These are phyloP conservation scores for Aspergillus viridinutans DNA, from an alignment of 2,329 filamentous ascomycete genomes.

Conservation along the genomic window DNA sequence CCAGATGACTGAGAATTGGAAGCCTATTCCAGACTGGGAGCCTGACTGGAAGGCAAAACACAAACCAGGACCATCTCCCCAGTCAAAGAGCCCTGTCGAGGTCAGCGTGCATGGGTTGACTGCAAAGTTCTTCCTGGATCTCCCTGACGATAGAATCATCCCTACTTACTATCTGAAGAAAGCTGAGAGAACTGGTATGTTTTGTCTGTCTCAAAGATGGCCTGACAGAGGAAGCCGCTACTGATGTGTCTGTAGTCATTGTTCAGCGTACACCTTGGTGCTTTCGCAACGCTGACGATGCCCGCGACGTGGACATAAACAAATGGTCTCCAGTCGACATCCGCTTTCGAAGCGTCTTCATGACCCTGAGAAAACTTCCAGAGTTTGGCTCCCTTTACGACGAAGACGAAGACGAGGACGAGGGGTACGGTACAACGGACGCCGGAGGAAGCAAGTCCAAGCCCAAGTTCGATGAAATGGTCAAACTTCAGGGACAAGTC, in stretches of 20 bases:
- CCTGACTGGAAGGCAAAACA: background rate
- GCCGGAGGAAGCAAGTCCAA: background rate
- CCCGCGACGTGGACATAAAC: constrained; percentile 13
- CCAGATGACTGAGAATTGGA: background rate
- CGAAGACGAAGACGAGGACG: constrained; percentile 6
- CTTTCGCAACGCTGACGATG: constrained; percentile 17
- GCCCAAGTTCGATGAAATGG: constrained; percentile 5
- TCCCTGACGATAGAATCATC: constrained; percentile 17
- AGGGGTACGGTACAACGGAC: background rate
- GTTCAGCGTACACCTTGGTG: constrained; percentile 19
- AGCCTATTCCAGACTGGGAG: background rate
- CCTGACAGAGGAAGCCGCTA: background rate
- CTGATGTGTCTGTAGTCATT: constrained; percentile 9
- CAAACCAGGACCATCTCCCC: background rate
- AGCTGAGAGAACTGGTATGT: constrained; percentile 18
- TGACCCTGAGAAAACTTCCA: constrained; percentile 19
- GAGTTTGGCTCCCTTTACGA: constrained; percentile 14
- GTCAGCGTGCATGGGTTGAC: constrained; percentile 18
- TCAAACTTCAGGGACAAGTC: constrained; percentile 17
- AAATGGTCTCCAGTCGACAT: constrained; percentile 21
- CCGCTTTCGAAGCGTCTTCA: constrained; percentile 22
- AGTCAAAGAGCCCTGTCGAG: constrained; percentile 1
- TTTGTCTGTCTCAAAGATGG: background rate
- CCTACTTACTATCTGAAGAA: constrained; percentile 15
- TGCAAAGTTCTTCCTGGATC: constrained; percentile 20